Evolutionary conservation across 108 stramenopile species (phyloP), one percentile per base, ranked within the genome.

Genomic region (Cyclotella baltica): DNA sequence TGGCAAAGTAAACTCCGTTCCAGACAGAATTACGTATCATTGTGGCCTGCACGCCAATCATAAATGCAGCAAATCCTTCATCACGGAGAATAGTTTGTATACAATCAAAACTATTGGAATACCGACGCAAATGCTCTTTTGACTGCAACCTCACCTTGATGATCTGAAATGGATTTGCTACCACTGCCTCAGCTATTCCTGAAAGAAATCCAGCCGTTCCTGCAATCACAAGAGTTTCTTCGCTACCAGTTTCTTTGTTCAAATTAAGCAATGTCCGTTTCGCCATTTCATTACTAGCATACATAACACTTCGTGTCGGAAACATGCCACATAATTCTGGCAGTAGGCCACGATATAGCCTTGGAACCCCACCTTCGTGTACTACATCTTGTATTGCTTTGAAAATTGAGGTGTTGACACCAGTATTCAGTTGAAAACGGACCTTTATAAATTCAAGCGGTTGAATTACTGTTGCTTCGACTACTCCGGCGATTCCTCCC

Each of bases 391-490:
- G 59, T 6, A 59, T 31, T 33, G 57, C 38, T 0, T 38, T 28
- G 0, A 50, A 0, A 27, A 72, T 72, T 0, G 72, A 43, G 13
- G 29, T 27, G 38, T 72, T 72, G 30, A 18, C 23, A 0, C 72
- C 72, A 23, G 40, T 59, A 23, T 72, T 72, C 37, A 72, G 72
- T 50, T 72, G 72, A 62, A 72, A 72, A 13, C 72, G 72, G 16
- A 72, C 72, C 20, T 72, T 72, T 53, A 72, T 72, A 0, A 72
- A 50, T 33, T 72, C 72, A 0, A 72, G 61, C 0, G 72, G 72
- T 46, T 72, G 72, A 0, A 72, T 30, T 20, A 46, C 58, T 4
- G 51, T 27, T 3, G 72, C 72, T 50, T 72, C 72, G 47, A 72
- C 38, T 33, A 47, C 28, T n/a, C 72, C 72, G 18, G 72, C 72